Percentiles rank a stretch among this genome's conserved stretches.
phyloP scores from a whole-genome alignment of 2,329 filamentous ascomycete species.

The Monosporascus sp. region DNA sequence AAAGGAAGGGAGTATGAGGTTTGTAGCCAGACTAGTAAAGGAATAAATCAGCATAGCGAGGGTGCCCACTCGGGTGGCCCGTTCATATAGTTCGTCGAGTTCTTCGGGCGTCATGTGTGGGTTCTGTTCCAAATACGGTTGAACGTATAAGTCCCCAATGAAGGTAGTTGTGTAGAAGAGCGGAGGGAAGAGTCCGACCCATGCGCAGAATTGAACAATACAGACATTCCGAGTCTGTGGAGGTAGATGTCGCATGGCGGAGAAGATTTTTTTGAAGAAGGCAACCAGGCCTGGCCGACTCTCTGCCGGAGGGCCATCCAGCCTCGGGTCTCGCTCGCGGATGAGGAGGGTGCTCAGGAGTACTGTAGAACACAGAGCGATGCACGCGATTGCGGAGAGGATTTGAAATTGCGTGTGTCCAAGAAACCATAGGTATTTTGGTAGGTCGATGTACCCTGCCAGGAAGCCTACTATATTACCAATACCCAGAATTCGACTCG shows the following conservation, averaged over 20 bases:
- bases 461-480: constrained; percentile 90
- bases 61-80: constrained; percentile 79
- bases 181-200: constrained; percentile 94
- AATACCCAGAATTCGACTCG: constrained; percentile 75
- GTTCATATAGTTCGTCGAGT: constrained; percentile 74
- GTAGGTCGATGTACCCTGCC: constrained; percentile 77
- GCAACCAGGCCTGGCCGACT: constrained; percentile 61
- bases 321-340: constrained; percentile 72
- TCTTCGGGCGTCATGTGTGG: constrained; percentile 72
- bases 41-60: constrained; percentile 87
- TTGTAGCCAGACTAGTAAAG: constrained; percentile 74
- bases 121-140: constrained; percentile 71
- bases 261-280: constrained; percentile 76
- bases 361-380: constrained; percentile 66
- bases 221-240: constrained; percentile 80
- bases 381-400: constrained; percentile 76
- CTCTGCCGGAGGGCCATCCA: constrained; percentile 57
- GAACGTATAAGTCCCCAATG: constrained; percentile 86
- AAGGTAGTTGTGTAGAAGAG: constrained; percentile 94
- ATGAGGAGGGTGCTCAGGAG: constrained; percentile 64
- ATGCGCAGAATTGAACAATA: constrained; percentile 76
- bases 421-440: constrained; percentile 68
- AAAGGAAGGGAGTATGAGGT: constrained; percentile 79
- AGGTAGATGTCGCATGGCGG: constrained; percentile 71
- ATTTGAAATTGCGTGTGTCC: constrained; percentile 90